These are phyloP conservation scores for Hemisphaericaspora nanyangensis DNA, from an alignment of 805 yeast species.

Conservation along the genomic window DNA sequence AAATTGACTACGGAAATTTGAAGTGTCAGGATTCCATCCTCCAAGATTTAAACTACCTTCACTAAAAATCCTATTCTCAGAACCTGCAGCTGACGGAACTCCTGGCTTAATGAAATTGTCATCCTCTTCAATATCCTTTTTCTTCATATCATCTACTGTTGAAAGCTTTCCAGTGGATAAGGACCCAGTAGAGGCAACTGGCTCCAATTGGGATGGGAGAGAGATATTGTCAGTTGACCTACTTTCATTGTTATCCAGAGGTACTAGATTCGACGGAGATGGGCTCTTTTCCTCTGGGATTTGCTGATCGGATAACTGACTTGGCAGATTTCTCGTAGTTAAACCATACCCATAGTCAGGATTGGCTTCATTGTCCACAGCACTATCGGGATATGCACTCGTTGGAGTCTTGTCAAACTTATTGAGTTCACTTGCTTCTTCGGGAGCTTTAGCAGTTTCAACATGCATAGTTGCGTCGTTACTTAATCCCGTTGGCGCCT, in stretches of 20 bases:
- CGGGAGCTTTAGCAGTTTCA: background rate
- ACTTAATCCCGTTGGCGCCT: conserved; percentile 24
- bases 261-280: background rate
- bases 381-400: background rate
- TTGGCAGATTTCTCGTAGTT: background rate
- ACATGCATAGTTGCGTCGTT: background rate
- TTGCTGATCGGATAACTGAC: background rate
- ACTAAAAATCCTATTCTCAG: conserved; percentile 28
- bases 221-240: background rate
- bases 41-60: conserved; percentile 44
- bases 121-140: background rate
- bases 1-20: conserved; percentile 44
- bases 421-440: background rate
- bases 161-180: conserved; percentile 26
- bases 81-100: conserved; percentile 9
- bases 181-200: conserved; percentile 25
- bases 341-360: background rate
- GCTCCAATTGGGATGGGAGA: conserved; percentile 9
- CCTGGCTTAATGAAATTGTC: background rate
- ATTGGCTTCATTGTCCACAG: background rate
- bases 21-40: conserved; percentile 59
- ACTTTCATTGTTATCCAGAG: background rate
- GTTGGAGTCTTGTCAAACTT: background rate
- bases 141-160: conserved; percentile 10
- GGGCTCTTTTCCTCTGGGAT: background rate